Percentiles rank a stretch among this genome's conserved stretches.
phyloP scores from a whole-genome alignment of 345 rosid species.

The Raphanus sativus region DNA sequence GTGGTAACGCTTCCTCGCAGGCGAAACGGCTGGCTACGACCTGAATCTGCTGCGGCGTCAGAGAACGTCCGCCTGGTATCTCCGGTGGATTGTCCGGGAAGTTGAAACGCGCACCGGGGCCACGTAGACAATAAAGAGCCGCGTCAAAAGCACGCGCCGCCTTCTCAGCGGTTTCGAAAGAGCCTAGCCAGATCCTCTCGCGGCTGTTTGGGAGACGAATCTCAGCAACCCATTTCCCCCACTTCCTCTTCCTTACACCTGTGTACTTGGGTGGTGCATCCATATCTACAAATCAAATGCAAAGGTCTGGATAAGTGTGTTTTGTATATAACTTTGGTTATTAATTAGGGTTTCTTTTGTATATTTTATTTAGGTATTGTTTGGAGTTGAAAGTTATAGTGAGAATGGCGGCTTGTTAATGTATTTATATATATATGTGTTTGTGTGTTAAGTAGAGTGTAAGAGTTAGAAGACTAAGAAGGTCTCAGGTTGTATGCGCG shows the following conservation, averaged over 20 bases:
- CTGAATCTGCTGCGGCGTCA: slow-evolving; percentile 58
- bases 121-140: slow-evolving; percentile 70
- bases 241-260: slow-evolving; percentile 85
- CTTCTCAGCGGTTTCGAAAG: slow-evolving; percentile 66
- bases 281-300: slow-evolving; percentile 17
- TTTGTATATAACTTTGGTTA: neutral
- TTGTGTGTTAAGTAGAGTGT: no score
- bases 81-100: slow-evolving; percentile 65
- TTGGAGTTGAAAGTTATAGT: slow-evolving; percentile 23
- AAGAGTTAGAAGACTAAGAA: neutral
- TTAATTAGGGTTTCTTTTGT: slow-evolving; percentile 1
- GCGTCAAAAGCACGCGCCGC: slow-evolving; percentile 98
- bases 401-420: slow-evolving; percentile 33
- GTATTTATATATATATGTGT: slow-evolving; percentile 13
- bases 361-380: neutral
- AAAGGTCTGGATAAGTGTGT: neutral
- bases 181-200: slow-evolving; percentile 89
- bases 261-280: slow-evolving; percentile 53
- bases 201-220: slow-evolving; percentile 89
- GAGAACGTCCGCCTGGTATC: slow-evolving; percentile 43
- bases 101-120: slow-evolving; percentile 59
- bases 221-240: slow-evolving; percentile 98
- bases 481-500: slow-evolving; percentile 36
- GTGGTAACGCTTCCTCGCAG: slow-evolving; percentile 17
- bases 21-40: slow-evolving; percentile 61